Conservation (phyloP, 495 filamentous ascomycete species). For the Penicillium nucicola region DNA sequence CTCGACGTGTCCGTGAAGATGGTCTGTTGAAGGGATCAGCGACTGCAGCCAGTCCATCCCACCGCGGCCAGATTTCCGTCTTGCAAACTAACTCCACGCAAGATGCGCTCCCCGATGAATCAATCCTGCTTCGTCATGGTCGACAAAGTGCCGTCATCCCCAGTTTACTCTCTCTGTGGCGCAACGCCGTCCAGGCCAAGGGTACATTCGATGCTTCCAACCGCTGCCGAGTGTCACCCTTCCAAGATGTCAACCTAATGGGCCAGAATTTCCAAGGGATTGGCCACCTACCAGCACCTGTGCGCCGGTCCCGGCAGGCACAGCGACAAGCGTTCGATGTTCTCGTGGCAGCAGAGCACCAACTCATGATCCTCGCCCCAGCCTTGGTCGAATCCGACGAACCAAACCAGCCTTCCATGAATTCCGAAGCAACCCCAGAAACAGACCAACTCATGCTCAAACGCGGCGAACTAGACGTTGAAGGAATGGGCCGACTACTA, state of each 20-base stretch:
- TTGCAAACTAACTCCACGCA: conserved; percentile 41
- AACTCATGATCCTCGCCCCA: conserved; percentile 55
- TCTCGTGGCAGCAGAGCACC: conserved; percentile 61
- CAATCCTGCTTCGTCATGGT: conserved; percentile 65
- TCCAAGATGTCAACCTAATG: conserved; percentile 54
- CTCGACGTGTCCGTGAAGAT: conserved; percentile 59
- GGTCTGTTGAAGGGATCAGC: conserved; percentile 48
- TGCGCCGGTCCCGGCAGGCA: conserved; percentile 29
- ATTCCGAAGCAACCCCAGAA: conserved; percentile 21
- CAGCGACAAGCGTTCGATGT: conserved; percentile 54
- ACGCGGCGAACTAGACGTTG: conserved; percentile 47
- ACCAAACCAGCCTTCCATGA: conserved; percentile 4
- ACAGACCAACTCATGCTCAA: conserved; percentile 44
- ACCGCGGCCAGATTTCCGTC: conserved; percentile 67
- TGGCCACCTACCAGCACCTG: conserved; percentile 46
- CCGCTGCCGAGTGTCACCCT: conserved; percentile 40
- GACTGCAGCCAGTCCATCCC: conserved; percentile 27
- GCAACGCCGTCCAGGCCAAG: conserved; percentile 55
- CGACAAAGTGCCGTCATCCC: conserved; percentile 60
- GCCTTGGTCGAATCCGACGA: conserved; percentile 30
- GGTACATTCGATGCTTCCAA: conserved; percentile 53
- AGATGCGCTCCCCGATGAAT: conserved; percentile 56
- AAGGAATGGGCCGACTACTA: conserved; percentile 50
- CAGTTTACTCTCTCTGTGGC: conserved; percentile 65
- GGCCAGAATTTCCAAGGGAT: conserved; percentile 64